phyloP scores from a whole-genome alignment of 2,329 filamentous ascomycete genomes.

The Ophiostoma montium region DNA sequence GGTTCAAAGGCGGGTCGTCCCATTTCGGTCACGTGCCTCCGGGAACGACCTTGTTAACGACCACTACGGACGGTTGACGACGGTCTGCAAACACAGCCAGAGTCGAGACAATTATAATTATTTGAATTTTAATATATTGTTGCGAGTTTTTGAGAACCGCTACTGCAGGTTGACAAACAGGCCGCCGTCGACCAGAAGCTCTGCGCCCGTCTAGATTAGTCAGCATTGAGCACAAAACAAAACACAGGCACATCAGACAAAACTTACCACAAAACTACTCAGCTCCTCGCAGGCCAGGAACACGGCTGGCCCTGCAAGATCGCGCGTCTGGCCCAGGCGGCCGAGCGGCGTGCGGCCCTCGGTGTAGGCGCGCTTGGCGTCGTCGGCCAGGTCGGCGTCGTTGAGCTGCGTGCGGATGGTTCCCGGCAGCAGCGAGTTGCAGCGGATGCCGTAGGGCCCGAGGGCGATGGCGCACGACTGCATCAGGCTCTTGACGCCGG shows the following conservation, averaged over 20 bases:
- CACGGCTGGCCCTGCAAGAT: slow-evolving; percentile 57
- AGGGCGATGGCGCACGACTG: slow-evolving; percentile 54
- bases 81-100: too few species aligned
- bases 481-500: slow-evolving; percentile 53
- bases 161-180: slow-evolving; percentile 56
- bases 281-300: slow-evolving; percentile 54
- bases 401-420: slow-evolving; percentile 59
- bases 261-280: slow-evolving; percentile 41
- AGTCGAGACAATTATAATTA: too few species aligned
- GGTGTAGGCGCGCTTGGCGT: slow-evolving; percentile 51
- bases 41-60: background rate
- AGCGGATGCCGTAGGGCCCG: slow-evolving; percentile 50
- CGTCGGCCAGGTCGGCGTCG: slow-evolving; percentile 49
- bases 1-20: background rate
- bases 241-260: background rate
- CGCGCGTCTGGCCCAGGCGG: slow-evolving; percentile 42
- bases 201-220: slow-evolving; percentile 38
- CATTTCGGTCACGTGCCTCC: background rate
- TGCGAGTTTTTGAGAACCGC: too few species aligned
- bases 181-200: slow-evolving; percentile 59
- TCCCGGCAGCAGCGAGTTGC: slow-evolving; percentile 55
- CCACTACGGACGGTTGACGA: too few species aligned
- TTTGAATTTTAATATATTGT: background rate
- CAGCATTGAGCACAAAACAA: background rate
- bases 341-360: slow-evolving; percentile 53